Conservation (phyloP, 1,139 yeast species). For the Candida glucosophila region DNA sequence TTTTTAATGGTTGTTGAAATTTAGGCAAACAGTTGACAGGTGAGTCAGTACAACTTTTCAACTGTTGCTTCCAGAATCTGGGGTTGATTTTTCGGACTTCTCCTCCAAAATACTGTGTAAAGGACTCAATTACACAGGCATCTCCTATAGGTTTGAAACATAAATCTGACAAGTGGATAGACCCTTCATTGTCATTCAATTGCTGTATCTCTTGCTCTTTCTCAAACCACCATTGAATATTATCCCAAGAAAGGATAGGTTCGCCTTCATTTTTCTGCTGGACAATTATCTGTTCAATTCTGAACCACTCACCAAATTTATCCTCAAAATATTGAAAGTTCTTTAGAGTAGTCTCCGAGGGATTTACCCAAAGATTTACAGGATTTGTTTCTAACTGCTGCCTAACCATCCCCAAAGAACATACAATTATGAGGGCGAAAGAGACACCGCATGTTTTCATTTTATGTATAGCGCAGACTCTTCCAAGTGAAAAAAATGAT, state of each 20-base stretch:
- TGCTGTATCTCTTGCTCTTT: slow-evolving; percentile 50
- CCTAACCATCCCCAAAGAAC: slow-evolving; percentile 46
- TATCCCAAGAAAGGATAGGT: slow-evolving; percentile 55
- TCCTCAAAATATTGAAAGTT: slow-evolving; percentile 68
- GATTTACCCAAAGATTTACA: slow-evolving; percentile 81
- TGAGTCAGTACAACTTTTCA: slow-evolving; percentile 57
- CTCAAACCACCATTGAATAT: slow-evolving; percentile 80
- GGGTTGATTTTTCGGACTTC: slow-evolving; percentile 43
- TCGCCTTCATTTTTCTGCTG: slow-evolving; percentile 54
- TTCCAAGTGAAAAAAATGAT: slow-evolving; percentile 40
- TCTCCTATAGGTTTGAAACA: slow-evolving; percentile 79
- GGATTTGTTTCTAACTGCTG: slow-evolving; percentile 72
- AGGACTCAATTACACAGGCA: slow-evolving; percentile 81
- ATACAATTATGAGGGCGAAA: slow-evolving; percentile 30
- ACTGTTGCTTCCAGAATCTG: slow-evolving; percentile 42
- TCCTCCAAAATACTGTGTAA: slow-evolving; percentile 81
- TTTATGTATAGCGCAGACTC: slow-evolving; percentile 52
- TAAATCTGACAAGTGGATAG: slow-evolving; percentile 46
- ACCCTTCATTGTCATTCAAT: slow-evolving; percentile 12
- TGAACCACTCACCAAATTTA: slow-evolving; percentile 85
- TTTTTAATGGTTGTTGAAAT: slow-evolving; percentile 83
- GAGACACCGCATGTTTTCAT: slow-evolving; percentile 41
- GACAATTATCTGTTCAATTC: slow-evolving; percentile 77
- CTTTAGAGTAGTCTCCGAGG: slow-evolving; percentile 60
- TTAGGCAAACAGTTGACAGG: slow-evolving; percentile 89